Evolutionary conservation across 306 rosid genomes (phyloP), one percentile per base, ranked within the genome.

Genomic region (Crotalaria pallida): DNA sequence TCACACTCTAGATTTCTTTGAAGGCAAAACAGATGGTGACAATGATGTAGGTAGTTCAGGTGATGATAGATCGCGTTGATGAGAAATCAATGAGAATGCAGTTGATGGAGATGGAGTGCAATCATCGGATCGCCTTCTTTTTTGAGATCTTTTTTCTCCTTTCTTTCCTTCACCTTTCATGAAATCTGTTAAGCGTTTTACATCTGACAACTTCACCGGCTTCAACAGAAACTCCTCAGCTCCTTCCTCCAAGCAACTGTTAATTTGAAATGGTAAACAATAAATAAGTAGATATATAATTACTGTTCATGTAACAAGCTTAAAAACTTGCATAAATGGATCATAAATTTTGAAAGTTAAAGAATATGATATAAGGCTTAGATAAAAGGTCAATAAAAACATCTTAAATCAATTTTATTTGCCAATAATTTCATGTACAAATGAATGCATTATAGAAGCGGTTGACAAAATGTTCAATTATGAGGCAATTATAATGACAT

Each of bases 231-330:
- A 94, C 9, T 94, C 98, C 52, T 94, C 91, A 1, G 98, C 98
- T 50, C 98, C 98, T 83, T 90, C 98, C 81, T 94, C 96, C 77
- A 94, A 81, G 68, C 98, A 94, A 47, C 98, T 94, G 83, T 8
- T 8, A 29, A 55, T 76, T 10, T 29, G 38, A 41, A 48, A 41
- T 33, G 55, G 3, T 18, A 26, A 73, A 69, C 34, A 3, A 52
- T 67, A 21, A 65, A 53, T 11, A 21, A 60, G 10, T 3, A 5
- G n/a, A 21, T 13, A 27, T 7, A 31, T 33, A 16, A 45, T 26
- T 48, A 44, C 40, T 9, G n/a, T 6, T 9, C 44, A 58, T 5
- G 5, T 36, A 66, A 60, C 50, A 16, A 23, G 19, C 3, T 21
- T 23, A 24, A 23, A 56, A 56, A 36, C 24, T 22, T 52, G 27